Base-by-base conservation (phyloP, 169 alveolate genomes). In the Sarcocystis neurona region DNA sequence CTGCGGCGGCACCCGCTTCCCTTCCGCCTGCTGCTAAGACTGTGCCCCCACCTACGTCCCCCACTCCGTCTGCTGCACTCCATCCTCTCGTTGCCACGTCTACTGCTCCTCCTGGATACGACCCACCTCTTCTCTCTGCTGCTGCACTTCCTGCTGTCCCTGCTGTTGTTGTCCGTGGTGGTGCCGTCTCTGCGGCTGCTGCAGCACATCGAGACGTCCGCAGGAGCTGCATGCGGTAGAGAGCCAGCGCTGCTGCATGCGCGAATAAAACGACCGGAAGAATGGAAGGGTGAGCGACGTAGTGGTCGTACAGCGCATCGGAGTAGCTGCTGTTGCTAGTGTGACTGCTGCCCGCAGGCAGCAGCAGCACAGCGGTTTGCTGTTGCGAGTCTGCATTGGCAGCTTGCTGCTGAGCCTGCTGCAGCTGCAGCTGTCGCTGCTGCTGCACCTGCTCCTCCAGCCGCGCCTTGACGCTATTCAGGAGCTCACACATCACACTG, bases 201-300 rank as follows among this genome's bases (percentile, higher is more conserved):
- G 74, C 87, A 39, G 53, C 87, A 77, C 48, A 79, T n/a, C 60
- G 39, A 34, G 53, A 39, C 37, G 72, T 79, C 50, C 15, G 46
- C 87, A 15, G n/a, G n/a, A n/a, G n/a, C n/a, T n/a, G n/a, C n/a
- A n/a, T 15, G 58, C 56, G 39, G 37, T 39, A 32, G 34, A 72
- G 20, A 30, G 90, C 86, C 39, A 86, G 90, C 34, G 41, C 79
- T 37, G 90, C 75, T 37, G 90, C 90, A n/a, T 86, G 90, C 1
- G 90, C 90, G 56, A 82, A 80, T 27, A 86, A 68, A 41, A 86
- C 79, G 66, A 86, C 27, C 48, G 86, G 86, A 18, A 68, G 72
- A 23, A 82, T 86, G 44, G 84, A 44, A 27, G 90, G 90, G 63
- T 86, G 90, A 15, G 79, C 90, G 41, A 86, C 58, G 86, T 60